Percentiles rank a stretch among this genome's conserved stretches.
Evolutionary conservation across 176 grass and related monocot genomes (phyloP).

Genomic region (Rhipidocladum racemiflorum): DNA sequence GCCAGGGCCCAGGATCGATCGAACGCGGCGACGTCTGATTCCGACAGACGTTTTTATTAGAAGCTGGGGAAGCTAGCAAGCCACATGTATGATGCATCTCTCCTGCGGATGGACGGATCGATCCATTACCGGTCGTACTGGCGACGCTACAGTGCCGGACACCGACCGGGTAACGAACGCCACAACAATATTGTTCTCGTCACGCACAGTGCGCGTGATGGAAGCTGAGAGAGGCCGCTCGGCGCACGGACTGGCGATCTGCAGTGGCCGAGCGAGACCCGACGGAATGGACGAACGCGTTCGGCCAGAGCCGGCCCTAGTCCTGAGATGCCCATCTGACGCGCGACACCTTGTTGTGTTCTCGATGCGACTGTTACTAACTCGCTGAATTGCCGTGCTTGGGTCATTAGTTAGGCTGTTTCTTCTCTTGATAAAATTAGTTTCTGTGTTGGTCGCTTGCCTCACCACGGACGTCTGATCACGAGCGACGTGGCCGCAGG

Average conservation of each 20-base stretch:
- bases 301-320: slow-evolving; percentile 2
- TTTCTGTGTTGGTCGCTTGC: not conserved
- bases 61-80: not conserved
- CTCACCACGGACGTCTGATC: not conserved
- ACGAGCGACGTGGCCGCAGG: not conserved
- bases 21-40: not conserved
- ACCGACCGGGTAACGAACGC: slow-evolving; percentile 32
- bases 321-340: not conserved
- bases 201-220: slow-evolving; percentile 23
- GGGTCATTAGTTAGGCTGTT: not conserved
- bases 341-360: not conserved
- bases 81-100: not conserved
- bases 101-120: not conserved
- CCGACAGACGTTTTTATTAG: not conserved
- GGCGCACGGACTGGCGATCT: not conserved
- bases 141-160: slow-evolving; percentile 1
- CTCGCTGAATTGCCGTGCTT: not conserved
- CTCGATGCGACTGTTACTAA: too few relatives aligned
- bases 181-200: not conserved
- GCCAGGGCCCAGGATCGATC: not conserved
- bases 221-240: not conserved
- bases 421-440: not conserved
- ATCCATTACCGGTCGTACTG: not conserved
- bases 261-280: slow-evolving; percentile 19
- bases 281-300: slow-evolving; percentile 3